These are phyloP conservation scores for Aspergillus mulundensis DNA, from an alignment of 495 filamentous ascomycete genomes.

Conservation along the genomic window DNA sequence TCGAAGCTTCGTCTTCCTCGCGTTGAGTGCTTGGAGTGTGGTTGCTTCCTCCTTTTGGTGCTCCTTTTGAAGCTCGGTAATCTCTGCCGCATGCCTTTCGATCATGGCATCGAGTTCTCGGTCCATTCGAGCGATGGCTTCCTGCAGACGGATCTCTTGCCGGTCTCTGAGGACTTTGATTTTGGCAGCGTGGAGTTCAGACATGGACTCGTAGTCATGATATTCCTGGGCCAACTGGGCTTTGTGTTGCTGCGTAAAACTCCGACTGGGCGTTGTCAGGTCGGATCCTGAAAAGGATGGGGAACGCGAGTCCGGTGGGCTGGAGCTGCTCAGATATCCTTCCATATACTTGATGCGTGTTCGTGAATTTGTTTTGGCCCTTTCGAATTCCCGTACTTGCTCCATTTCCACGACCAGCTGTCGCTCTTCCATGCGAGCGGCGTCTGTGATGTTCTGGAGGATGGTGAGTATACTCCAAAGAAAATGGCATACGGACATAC, in stretches of 20 bases:
- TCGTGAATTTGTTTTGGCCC: constrained; percentile 53
- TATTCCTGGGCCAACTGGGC: constrained; percentile 69
- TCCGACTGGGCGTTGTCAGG: constrained; percentile 23
- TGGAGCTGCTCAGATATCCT: constrained; percentile 63
- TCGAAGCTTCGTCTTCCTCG: constrained; percentile 47
- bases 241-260: constrained; percentile 36
- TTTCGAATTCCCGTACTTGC: constrained; percentile 57
- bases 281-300: constrained; percentile 26
- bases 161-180: constrained; percentile 79
- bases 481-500: constrained; percentile 39
- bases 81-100: constrained; percentile 47
- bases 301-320: constrained; percentile 32
- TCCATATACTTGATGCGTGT: constrained; percentile 76
- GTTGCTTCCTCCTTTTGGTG: constrained; percentile 50
- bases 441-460: constrained; percentile 40
- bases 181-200: constrained; percentile 62
- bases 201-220: constrained; percentile 63
- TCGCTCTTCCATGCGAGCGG: constrained; percentile 64
- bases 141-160: constrained; percentile 65
- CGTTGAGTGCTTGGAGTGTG: constrained; percentile 42
- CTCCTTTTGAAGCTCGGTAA: constrained; percentile 52
- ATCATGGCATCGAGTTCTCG: constrained; percentile 54
- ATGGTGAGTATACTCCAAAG: constrained; percentile 33
- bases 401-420: constrained; percentile 69
- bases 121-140: constrained; percentile 60